Evolutionary conservation across 2,329 filamentous ascomycete genomes (phyloP).

Genomic region (Verticillium nubilum): DNA sequence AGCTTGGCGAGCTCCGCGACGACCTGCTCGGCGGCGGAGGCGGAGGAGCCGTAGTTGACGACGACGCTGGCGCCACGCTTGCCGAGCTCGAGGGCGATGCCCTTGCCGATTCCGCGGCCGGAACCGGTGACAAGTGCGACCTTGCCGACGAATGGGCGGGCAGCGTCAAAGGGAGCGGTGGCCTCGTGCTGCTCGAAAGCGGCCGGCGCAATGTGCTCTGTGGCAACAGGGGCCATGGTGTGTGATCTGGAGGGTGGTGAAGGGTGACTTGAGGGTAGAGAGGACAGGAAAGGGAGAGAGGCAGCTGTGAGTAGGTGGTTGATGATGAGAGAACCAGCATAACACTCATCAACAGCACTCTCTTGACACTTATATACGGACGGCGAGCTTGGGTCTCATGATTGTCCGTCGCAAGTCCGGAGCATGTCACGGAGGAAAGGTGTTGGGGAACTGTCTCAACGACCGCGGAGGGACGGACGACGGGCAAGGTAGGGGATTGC

Average conservation of each 20-base stretch:
- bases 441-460: background rate
- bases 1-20: constrained; percentile 49
- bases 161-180: constrained; percentile 19
- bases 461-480: background rate
- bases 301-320: background rate
- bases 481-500: background rate
- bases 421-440: background rate
- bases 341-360: background rate
- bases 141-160: constrained; percentile 40
- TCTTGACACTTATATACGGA: background rate
- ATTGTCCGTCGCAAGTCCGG: background rate
- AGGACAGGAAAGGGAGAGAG: background rate
- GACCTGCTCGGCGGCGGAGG: constrained; percentile 48
- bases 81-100: constrained; percentile 62
- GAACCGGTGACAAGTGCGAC: constrained; percentile 59
- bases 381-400: background rate
- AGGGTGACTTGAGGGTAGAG: constrained; percentile 8
- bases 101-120: constrained; percentile 61
- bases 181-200: constrained; percentile 12
- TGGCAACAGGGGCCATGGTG: constrained; percentile 22
- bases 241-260: background rate
- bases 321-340: background rate
- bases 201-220: constrained; percentile 4
- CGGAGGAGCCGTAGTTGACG: constrained; percentile 60
- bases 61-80: constrained; percentile 59